Evolutionary conservation across 2,329 filamentous ascomycete genomes (phyloP).

Genomic region (Aspergillus amoenus): DNA sequence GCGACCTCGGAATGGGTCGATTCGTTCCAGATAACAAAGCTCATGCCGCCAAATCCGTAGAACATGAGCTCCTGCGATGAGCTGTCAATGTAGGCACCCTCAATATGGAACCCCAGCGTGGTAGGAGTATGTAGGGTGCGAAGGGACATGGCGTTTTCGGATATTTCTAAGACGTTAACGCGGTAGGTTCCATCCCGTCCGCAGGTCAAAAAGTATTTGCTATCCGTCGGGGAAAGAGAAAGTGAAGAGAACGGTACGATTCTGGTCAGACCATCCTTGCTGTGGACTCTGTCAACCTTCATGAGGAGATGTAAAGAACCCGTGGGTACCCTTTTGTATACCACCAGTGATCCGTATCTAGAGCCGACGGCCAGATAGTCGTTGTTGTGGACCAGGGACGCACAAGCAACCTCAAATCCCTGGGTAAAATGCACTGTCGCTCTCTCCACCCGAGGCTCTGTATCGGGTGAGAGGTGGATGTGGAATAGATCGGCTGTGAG

Average conservation of each 20-base stretch:
- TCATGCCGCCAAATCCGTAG: slow-evolving; percentile 76
- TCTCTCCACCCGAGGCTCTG: slow-evolving; percentile 40
- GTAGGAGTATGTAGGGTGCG: slow-evolving; percentile 65
- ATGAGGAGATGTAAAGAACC: slow-evolving; percentile 23
- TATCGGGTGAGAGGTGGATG: slow-evolving; percentile 15
- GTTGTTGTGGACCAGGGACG: slow-evolving; percentile 33
- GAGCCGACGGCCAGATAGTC: slow-evolving; percentile 55
- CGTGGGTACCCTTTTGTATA: slow-evolving; percentile 39
- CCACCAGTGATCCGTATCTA: slow-evolving; percentile 53
- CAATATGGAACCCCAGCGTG: slow-evolving; percentile 73
- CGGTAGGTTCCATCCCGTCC: slow-evolving; percentile 75
- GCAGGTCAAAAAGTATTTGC: slow-evolving; percentile 62
- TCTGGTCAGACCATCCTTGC: slow-evolving; percentile 66
- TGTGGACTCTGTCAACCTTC: slow-evolving; percentile 42
- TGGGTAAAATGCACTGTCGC: slow-evolving; percentile 35
- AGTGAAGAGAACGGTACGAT: slow-evolving; percentile 43
- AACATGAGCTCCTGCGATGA: slow-evolving; percentile 61
- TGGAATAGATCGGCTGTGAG: slow-evolving; percentile 32
- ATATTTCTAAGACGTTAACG: slow-evolving; percentile 52
- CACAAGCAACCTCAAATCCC: slow-evolving; percentile 54
- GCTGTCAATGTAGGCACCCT: slow-evolving; percentile 64
- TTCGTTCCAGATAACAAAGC: slow-evolving; percentile 81
- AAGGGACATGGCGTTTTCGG: slow-evolving; percentile 27
- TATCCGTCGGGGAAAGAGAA: slow-evolving; percentile 11
- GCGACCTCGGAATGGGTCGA: slow-evolving; percentile 67